A percentile compares a stretch with the other conserved stretches of the same genome.
Evolutionary conservation across 768 basidiomycete genomes (phyloP).

Genomic region (Galerina sulciceps): DNA sequence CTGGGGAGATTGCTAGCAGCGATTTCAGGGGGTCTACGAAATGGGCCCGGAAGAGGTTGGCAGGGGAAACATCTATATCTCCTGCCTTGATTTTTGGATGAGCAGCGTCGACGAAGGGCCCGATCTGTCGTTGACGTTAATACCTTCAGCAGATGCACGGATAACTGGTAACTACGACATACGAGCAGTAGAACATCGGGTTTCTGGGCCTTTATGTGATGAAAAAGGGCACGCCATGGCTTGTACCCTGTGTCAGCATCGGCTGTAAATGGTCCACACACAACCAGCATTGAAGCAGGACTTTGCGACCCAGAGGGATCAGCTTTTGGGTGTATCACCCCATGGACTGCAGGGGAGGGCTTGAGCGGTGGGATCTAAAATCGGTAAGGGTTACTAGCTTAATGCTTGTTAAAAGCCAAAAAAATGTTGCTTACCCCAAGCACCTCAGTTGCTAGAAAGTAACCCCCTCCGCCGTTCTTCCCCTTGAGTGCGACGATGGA

Average conservation of each 20-base stretch:
- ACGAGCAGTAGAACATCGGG: slow-evolving; percentile 86
- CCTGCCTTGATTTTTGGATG: slow-evolving; percentile 81
- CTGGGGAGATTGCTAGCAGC: slow-evolving; percentile 65
- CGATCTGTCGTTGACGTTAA: slow-evolving; percentile 56
- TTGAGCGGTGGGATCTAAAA: slow-evolving; percentile 67
- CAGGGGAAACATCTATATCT: slow-evolving; percentile 66
- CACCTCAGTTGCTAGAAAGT: slow-evolving; percentile 84
- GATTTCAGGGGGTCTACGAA: slow-evolving; percentile 60
- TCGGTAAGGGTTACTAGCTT: background rate
- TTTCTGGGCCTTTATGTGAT: slow-evolving; percentile 61
- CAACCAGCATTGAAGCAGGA: slow-evolving; percentile 69
- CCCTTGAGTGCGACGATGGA: slow-evolving; percentile 86
- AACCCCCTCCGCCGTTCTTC: slow-evolving; percentile 87
- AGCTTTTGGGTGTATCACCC: slow-evolving; percentile 31
- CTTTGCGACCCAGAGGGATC: slow-evolving; percentile 45
- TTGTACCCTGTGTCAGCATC: slow-evolving; percentile 79
- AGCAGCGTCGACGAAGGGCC: slow-evolving; percentile 85
- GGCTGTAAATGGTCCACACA: slow-evolving; percentile 85
- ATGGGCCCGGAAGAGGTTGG: slow-evolving; percentile 68
- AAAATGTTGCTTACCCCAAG: slow-evolving; percentile 62
- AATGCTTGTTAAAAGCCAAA: background rate
- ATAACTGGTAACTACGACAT: slow-evolving; percentile 16
- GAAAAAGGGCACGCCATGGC: slow-evolving; percentile 67
- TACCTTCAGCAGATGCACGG: background rate
- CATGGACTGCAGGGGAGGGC: slow-evolving; percentile 36